Base-by-base conservation (phyloP, 1,139 yeast species). In the Hyphopichia pseudoburtonii region DNA sequence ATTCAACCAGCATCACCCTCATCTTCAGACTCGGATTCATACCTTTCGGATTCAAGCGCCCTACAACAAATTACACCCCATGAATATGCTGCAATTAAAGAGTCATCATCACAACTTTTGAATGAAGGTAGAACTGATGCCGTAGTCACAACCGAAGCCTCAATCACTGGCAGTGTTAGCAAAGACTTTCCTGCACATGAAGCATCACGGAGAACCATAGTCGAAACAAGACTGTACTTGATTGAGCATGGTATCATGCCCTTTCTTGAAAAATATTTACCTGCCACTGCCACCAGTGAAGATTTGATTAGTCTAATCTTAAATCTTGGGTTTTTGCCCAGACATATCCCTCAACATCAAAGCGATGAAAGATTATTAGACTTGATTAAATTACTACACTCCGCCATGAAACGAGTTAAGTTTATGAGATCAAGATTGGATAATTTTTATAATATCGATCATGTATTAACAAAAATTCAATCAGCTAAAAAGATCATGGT, bases 401-500 rank as follows among this genome's bases (percentile, higher is more conserved):
- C 69, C 37, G 86, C 86, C 9, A 80, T 84, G 64, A 73, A 76
- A 43, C 76, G 73, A 48, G 86, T 83, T 4, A 54, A 73, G 28
- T 62, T 70, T 26, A 73, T 77, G 43, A 69, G 94, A 44, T 64
- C 74, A 4, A 63, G 83, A 43, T 48, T 82, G 24, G 67, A 72
- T 3, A 58, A 68, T 41, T 77, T 83, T 46, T 64, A 70, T 37
- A 77, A 82, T 1, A 52, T 86, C 4, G 82, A 81, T n/a, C 80
- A 82, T 45, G 80, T 84, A 1, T 60, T 78, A 3, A 66, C 66
- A 1, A 74, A 76, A 32, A 66, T 90, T 29, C 50, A 67, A 15
- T 64, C 64, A 9, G 79, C 94, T 1, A 57, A 72, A 15, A 83
- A 80, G 39, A 76, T 92, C 16, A 54, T 92, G 43, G 95, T 92